These are phyloP conservation scores for Collybiopsis confluens DNA, from an alignment of 768 basidiomycete genomes.

Conservation along the genomic window DNA sequence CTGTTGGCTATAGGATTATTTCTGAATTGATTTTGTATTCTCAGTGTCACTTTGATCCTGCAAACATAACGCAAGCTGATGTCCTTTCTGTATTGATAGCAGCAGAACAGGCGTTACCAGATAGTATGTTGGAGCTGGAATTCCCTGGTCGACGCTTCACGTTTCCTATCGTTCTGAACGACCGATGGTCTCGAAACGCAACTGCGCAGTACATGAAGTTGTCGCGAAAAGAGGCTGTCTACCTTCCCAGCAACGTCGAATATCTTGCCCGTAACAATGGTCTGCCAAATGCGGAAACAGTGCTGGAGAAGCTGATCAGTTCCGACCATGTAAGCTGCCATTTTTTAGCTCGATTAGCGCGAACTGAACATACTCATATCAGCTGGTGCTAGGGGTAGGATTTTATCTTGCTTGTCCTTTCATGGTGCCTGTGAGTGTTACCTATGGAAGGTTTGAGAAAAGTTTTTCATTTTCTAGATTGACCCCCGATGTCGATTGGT, in stretches of 20 bases:
- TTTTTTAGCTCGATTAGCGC: background rate
- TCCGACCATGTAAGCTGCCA: constrained; percentile 43
- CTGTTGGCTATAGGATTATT: background rate
- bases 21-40: background rate
- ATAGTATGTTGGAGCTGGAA: constrained; percentile 31
- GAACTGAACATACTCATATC: background rate
- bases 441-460: background rate
- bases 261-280: constrained; percentile 65
- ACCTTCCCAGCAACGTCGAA: constrained; percentile 65
- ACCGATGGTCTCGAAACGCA: constrained; percentile 53
- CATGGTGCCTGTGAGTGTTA: constrained; percentile 45
- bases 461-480: constrained; percentile 31
- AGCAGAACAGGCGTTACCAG: constrained; percentile 34
- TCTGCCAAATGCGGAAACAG: constrained; percentile 37
- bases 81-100: constrained; percentile 39
- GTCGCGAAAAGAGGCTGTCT: constrained; percentile 53
- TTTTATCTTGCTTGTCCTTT: constrained; percentile 67
- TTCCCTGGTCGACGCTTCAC: constrained; percentile 47
- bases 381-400: constrained; percentile 61
- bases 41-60: constrained; percentile 49
- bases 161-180: constrained; percentile 62
- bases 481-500: constrained; percentile 55
- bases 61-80: constrained; percentile 33
- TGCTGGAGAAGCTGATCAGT: constrained; percentile 38
- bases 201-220: constrained; percentile 54